Base-by-base conservation (phyloP, 2,329 filamentous ascomycete genomes). In the Fusarium drepaniforme region DNA sequence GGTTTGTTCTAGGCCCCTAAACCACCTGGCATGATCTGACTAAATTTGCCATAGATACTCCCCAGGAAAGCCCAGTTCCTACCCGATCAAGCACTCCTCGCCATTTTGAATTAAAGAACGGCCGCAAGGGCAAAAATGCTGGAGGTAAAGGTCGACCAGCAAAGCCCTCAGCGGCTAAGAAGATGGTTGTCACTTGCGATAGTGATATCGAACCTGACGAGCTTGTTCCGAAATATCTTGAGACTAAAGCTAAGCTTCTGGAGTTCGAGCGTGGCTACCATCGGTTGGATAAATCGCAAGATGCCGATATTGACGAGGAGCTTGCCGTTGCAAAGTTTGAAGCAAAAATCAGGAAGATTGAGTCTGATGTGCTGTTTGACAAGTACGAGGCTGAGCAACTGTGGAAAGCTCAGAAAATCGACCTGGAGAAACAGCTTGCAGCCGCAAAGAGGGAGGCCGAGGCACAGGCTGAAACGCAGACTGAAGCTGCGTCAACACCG, bases 311-410 rank as follows among this genome's bases (percentile, higher is more conserved):
- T 9, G 78, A 83, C 2, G 75, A 79, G 12, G 82, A 85, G 18
- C 81, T 89, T 25, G 88, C 90, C 71, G 85, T 91, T 51, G 88
- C 89, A 12, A 94, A 92, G 76, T 83, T 97, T 3, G 88, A 93
- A 46, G 91, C 92, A 18, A 97, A 96, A 80, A 85, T 98, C 44
- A 88, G 91, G 42, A 90, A 90, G 71, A 94, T 98, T 49, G 93
- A 97, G 78, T 93, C 90, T 30, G 94, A 96, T 79, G 87, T 95
- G 18, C 84, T 96, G 4, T 95, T 96, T 78, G 93, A 96, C 79
- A 89, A 88, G 67, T 86, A 88, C 56, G 82, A 89, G 38, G 93
- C 93, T 6, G 90, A 94, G 66, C 85, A 89, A 69, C 85, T 89
- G 76, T 96, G 93, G 94, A 89, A 87, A 70, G 81, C 85, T 8